Evolutionary conservation across 257 asterid genomes (phyloP).

Genomic region (Verbena officinalis): DNA sequence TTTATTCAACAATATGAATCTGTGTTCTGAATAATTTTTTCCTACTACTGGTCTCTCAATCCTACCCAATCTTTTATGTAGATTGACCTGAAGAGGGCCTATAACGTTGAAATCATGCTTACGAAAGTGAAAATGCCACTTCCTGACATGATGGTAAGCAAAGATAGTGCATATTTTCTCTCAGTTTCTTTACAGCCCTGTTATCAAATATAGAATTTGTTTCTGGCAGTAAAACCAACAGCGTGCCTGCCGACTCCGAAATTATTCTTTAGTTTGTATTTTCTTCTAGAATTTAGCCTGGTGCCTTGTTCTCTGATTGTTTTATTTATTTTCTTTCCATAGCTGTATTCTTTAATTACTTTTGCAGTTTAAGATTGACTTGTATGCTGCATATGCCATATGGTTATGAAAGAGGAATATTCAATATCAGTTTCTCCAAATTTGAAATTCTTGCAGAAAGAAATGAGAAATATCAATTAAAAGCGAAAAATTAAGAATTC

Average conservation of each 20-base stretch:
- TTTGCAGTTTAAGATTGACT: conserved; percentile 5
- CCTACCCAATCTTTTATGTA: conserved; percentile 34
- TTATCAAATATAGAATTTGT: not conserved
- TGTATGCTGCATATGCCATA: conserved; percentile 8
- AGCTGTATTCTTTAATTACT: not conserved
- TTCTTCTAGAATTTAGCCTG: not conserved
- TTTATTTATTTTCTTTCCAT: not conserved
- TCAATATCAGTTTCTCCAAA: not conserved
- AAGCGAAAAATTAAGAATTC: conserved; percentile 12
- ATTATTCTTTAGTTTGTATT: not conserved
- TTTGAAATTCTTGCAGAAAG: not conserved
- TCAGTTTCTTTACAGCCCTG: conserved; percentile 16
- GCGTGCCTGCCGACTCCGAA: too few species aligned
- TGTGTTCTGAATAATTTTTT: not conserved
- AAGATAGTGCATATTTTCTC: conserved; percentile 19
- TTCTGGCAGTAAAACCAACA: not conserved
- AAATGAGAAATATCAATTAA: not conserved
- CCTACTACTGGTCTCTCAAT: conserved; percentile 22
- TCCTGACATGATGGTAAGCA: conserved; percentile 97
- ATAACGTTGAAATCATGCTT: conserved; percentile 96
- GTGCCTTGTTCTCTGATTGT: too few species aligned
- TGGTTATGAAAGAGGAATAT: conserved; percentile 6
- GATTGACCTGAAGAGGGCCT: conserved; percentile 96
- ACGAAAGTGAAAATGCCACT: conserved; percentile 99
- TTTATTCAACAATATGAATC: conserved; percentile 19